Percentiles rank a stretch among this genome's conserved stretches.
Evolutionary conservation across 2,329 filamentous ascomycete species (phyloP).

Genomic region (Penicillium decumbens): DNA sequence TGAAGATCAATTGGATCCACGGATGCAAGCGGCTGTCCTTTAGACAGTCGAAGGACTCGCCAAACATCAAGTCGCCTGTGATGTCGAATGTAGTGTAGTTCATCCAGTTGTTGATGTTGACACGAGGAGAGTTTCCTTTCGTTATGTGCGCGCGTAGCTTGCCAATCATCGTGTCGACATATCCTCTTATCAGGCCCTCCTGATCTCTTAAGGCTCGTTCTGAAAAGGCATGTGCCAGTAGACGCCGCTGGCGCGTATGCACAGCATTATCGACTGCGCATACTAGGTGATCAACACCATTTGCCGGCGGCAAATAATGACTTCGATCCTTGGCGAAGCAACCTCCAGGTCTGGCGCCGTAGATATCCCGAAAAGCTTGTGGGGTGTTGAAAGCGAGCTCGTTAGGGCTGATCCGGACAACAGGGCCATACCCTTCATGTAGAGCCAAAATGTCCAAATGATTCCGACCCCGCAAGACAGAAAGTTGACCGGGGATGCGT

Average conservation of each 20-base stretch:
- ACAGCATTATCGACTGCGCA: constrained; percentile 17
- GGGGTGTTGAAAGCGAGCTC: constrained; percentile 28
- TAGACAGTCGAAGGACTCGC: constrained; percentile 40
- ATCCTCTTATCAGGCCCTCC: constrained; percentile 23
- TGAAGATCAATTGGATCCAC: constrained; percentile 39
- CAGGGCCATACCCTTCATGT: constrained; percentile 18
- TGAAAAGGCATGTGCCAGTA: constrained; percentile 29
- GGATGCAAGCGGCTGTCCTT: constrained; percentile 35
- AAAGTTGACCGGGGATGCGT: constrained; percentile 19
- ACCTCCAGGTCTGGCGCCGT: constrained; percentile 22
- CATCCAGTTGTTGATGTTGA: constrained; percentile 32
- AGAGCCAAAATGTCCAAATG: constrained; percentile 25
- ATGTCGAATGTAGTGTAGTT: constrained; percentile 40
- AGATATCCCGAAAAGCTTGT: constrained; percentile 33
- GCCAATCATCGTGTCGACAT: constrained; percentile 26
- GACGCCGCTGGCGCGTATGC: constrained; percentile 17
- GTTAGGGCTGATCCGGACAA: constrained; percentile 18
- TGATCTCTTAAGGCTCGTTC: constrained; percentile 29
- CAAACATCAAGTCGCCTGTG: constrained; percentile 38
- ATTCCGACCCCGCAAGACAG: constrained; percentile 21
- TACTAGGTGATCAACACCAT: constrained; percentile 34
- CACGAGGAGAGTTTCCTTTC: background rate
- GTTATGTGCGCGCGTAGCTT: constrained; percentile 14
- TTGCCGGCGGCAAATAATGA: constrained; percentile 26
- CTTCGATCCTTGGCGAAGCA: constrained; percentile 22